phyloP scores from a whole-genome alignment of 2,329 filamentous ascomycete genomes.

The Penicillium occitanis region DNA sequence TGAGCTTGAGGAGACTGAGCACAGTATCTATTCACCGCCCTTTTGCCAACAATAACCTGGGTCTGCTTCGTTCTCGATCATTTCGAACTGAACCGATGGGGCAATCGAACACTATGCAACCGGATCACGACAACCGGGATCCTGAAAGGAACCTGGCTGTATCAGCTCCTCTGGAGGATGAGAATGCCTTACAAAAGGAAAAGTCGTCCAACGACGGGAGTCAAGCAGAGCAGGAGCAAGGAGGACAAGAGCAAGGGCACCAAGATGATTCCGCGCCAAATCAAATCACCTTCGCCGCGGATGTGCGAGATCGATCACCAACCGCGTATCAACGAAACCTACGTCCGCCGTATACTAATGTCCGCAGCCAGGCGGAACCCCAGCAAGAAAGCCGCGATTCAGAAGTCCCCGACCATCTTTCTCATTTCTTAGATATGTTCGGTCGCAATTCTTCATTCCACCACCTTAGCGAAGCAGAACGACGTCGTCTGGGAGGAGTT shows the following conservation, averaged over 20 bases:
- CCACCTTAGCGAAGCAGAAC: slow-evolving; percentile 42
- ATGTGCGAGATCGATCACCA: neutral
- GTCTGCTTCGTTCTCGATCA: neutral
- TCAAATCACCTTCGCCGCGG: neutral
- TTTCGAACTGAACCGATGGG: neutral
- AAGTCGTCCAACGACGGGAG: neutral
- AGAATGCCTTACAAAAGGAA: neutral
- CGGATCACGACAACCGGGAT: neutral
- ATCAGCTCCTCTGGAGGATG: neutral
- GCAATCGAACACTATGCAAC: neutral
- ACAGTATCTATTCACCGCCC: neutral
- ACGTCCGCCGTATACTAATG: neutral
- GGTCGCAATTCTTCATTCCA: slow-evolving; percentile 45
- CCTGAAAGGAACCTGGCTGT: neutral
- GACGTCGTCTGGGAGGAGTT: slow-evolving; percentile 44
- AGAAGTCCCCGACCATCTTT: neutral
- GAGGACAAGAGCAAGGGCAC: neutral
- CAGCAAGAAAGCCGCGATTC: neutral
- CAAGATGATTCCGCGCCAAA: neutral
- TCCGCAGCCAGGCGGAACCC: neutral
- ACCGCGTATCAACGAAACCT: neutral
- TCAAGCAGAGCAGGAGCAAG: neutral
- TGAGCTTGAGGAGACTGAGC: neutral
- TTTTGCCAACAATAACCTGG: neutral
- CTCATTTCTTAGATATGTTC: neutral